Base-by-base conservation (phyloP, 371 early-diverging fungal species). In the Mortierella sp. region DNA sequence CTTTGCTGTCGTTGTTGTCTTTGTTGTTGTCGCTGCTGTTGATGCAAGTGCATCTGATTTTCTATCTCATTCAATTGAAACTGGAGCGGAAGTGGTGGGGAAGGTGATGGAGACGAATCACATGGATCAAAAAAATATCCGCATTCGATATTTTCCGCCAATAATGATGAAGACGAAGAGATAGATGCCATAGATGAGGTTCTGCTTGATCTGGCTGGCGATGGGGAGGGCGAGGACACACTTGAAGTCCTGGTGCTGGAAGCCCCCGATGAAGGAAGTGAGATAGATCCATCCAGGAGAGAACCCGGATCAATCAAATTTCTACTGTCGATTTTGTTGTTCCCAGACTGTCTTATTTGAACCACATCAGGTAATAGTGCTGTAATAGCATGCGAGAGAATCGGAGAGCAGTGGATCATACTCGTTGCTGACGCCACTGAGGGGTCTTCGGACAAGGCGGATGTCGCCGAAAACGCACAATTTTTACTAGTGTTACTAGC, bases 381-480 rank as follows among this genome's bases (percentile, higher is more conserved):
- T 10, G 68, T 49, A 37, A 57, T 61, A 7, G 34, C 40, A 23
- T 63, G 67, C 6, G 68, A 66, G 26, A 76, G 35, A 7, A 71
- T 42, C 8, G 77, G 77, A 9, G 72, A 76, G 28, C 77, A 76
- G 8, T 71, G 72, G 12, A 61, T 53, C 77, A 76, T 76, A 34
- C 66, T 58, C 19, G 75, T 74, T 3, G 64, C 15, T 22, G 56
- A 13, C 32, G 58, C 31, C 26, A 59, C 10, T 2, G 40, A 37
- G 23, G 13, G 22, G 4, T 13, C 23, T 31, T 61, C 61, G 26
- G 61, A 17, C 29, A 22, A 29, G 47, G 29, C 60, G 2, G 60
- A 61, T 1, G 61, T 55, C 9, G 62, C 43, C 29, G 17, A 17
- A 35, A 35, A 6, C 35, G 35, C 35, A 35, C 35, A 6, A 10